Base-by-base conservation (phyloP, 768 basidiomycete genomes). In the Leccinum barrowsii region DNA sequence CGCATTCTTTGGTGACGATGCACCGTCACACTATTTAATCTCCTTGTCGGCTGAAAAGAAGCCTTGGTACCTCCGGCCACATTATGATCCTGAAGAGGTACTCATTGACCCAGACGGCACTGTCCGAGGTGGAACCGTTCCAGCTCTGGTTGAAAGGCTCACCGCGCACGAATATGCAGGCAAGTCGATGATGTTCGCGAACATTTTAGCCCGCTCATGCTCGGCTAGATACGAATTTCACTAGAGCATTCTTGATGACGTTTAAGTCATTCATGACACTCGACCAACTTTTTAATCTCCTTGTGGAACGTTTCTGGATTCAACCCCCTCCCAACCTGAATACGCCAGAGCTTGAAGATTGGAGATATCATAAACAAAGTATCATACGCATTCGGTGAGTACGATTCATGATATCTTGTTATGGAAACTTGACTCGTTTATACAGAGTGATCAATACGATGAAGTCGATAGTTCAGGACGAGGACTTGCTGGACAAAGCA, bases 231-330 rank as follows among this genome's bases (percentile, higher is more conserved):
- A 76, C 80, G 22, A 75, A 75, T 35, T 86, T 82, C 70, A 82
- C 75, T 61, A 78, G 79, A 58, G 83, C 85, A 11, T 89, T 89
- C 75, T 70, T 88, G 47, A 79, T 86, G 74, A 89, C 87, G 3
- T 88, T 85, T 75, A 82, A 84, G 63, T 85, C 85, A 0, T 89
- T 89, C 68, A 82, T 80, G 55, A 80, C 79, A 11, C 72, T 81
- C 2, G 75, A 81, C 30, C 76, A 82, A 50, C 69, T 89, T n/a
- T 78, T 87, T 48, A 78, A 81, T 49, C 69, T 79, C 26, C 76
- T 89, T 13, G 72, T 81, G 2, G 72, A 78, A 30, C 79, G 87
- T 21, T 89, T 84, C 73, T 76, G 80, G 67, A 77, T 85, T 15
- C 69, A 74, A n/a, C 75, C 82, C 3, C 87, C 86, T 15, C 71